Conservation (phyloP, 768 basidiomycete species). For the Mycena rebaudengoi region DNA sequence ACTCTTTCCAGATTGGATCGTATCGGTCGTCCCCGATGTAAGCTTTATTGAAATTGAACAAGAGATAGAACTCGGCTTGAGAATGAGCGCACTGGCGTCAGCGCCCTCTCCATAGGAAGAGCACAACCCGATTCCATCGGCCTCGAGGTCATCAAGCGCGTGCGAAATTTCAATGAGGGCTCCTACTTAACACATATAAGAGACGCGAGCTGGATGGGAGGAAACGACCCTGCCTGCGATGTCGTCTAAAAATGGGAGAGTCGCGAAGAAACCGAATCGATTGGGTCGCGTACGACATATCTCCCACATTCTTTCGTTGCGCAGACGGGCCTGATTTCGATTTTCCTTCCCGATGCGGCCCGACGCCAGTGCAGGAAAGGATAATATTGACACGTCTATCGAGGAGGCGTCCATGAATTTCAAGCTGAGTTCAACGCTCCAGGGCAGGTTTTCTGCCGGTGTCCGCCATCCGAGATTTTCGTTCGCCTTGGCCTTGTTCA, state of each 20-base stretch:
- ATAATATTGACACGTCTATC: slow-evolving; percentile 70
- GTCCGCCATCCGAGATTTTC: slow-evolving; percentile 65
- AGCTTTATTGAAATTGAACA: slow-evolving; percentile 45
- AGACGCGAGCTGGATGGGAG: not conserved
- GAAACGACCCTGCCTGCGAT: slow-evolving; percentile 54
- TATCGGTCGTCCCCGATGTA: slow-evolving; percentile 74
- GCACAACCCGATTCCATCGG: slow-evolving; percentile 70
- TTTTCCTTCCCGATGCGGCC: slow-evolving; percentile 50
- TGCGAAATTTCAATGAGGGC: slow-evolving; percentile 67
- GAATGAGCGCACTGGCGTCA: slow-evolving; percentile 55
- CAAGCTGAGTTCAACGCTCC: slow-evolving; percentile 68
- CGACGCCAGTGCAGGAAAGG: slow-evolving; percentile 64
- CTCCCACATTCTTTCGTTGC: slow-evolving; percentile 57
- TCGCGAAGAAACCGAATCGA: slow-evolving; percentile 77
- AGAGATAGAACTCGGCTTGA: not conserved
- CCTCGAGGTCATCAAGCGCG: slow-evolving; percentile 66
- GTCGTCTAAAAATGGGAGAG: slow-evolving; percentile 68
- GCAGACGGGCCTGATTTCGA: slow-evolving; percentile 49
- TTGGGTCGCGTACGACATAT: slow-evolving; percentile 58
- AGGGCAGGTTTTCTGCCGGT: slow-evolving; percentile 71
- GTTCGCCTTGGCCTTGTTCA: slow-evolving; percentile 57
- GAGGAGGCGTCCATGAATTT: slow-evolving; percentile 66
- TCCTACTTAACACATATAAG: slow-evolving; percentile 45
- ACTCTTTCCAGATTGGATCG: slow-evolving; percentile 75
- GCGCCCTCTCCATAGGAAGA: slow-evolving; percentile 71